Percentiles rank a stretch among this genome's conserved stretches.
Conservation (phyloP, 192 early-diverging fungal genomes). For the Spinellus fusiger region DNA sequence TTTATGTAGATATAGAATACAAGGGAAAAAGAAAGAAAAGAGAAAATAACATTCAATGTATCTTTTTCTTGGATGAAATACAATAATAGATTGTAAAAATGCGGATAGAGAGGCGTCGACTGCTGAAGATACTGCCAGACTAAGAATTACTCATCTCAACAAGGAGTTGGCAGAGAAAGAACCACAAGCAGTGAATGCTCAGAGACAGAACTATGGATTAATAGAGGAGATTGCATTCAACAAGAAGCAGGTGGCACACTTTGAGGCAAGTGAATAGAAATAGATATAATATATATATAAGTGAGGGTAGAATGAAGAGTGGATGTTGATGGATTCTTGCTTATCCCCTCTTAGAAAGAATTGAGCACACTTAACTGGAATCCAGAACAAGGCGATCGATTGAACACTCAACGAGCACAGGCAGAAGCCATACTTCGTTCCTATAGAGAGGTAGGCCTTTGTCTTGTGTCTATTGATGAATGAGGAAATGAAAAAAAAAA, state of each 20-base stretch:
- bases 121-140: conserved; percentile 68
- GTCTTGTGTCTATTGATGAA: not conserved
- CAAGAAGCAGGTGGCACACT: not conserved
- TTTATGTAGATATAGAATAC: too few relatives aligned
- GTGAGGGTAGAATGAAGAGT: not conserved
- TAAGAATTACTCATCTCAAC: conserved; percentile 71
- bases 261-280: conserved; percentile 11
- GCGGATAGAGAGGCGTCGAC: conserved; percentile 58
- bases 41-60: not conserved
- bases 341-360: too few relatives aligned
- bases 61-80: too few relatives aligned
- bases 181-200: conserved; percentile 60
- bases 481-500: too few relatives aligned
- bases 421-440: conserved; percentile 22
- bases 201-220: conserved; percentile 59
- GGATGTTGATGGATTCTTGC: too few relatives aligned
- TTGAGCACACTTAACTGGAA: conserved; percentile 35
- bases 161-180: conserved; percentile 67
- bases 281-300: not conserved
- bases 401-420: conserved; percentile 26
- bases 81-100: conserved; percentile 56
- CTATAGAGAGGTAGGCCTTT: conserved; percentile 32
- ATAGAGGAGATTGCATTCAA: conserved; percentile 34
- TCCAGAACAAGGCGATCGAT: conserved; percentile 35
- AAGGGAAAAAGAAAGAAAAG: too few relatives aligned